Evolutionary conservation across 2,329 filamentous ascomycete species (phyloP).

Genomic region (Penicillium sp.): DNA sequence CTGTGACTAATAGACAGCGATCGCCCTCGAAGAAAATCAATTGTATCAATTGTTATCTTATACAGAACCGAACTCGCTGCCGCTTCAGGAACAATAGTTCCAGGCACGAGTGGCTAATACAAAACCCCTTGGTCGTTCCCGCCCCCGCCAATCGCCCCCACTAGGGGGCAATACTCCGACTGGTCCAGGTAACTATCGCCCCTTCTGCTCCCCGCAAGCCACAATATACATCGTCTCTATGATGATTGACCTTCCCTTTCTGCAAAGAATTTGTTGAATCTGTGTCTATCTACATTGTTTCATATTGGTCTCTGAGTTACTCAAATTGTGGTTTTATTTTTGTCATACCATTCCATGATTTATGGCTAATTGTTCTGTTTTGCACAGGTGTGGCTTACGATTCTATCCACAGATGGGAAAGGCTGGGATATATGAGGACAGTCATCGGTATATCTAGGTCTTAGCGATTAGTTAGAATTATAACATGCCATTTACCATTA

Average conservation of each 20-base stretch:
- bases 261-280: constrained; percentile 16
- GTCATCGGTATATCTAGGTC: background rate
- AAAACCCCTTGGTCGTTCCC: background rate
- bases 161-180: constrained; percentile 1
- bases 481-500: background rate
- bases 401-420: background rate
- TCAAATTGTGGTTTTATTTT: background rate
- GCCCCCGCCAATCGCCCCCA: background rate
- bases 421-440: background rate
- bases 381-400: background rate
- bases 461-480: background rate
- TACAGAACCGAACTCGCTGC: background rate
- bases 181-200: constrained; percentile 3
- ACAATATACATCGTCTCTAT: constrained; percentile 1
- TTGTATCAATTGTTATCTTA: background rate
- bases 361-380: background rate
- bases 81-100: background rate
- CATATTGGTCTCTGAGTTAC: constrained; percentile 17
- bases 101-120: background rate
- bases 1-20: background rate
- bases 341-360: background rate
- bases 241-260: constrained; percentile 20
- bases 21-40: no score
- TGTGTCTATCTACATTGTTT: constrained; percentile 18
- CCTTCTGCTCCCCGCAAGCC: background rate